phyloP scores from a whole-genome alignment of 306 rosid genomes.

The Pyrus betulifolia region DNA sequence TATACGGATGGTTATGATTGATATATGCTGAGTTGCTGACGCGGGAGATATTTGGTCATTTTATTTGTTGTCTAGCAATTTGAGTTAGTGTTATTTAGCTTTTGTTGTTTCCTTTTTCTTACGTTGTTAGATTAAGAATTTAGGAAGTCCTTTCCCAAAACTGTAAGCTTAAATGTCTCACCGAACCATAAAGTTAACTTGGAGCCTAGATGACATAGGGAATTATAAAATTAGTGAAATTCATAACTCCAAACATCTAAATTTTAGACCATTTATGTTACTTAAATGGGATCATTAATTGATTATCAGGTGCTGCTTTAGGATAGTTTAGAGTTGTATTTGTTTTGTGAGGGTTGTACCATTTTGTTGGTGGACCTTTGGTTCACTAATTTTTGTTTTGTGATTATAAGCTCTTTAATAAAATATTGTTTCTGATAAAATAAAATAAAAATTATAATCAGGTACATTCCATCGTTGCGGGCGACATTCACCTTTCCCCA shows the following conservation, averaged over 20 bases:
- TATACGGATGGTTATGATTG: not conserved
- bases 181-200: not conserved
- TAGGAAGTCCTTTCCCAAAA: not conserved
- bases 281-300: not conserved
- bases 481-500: constrained; percentile 85
- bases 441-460: not conserved
- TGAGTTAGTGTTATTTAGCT: not conserved
- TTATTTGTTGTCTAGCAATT: not conserved
- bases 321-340: not conserved
- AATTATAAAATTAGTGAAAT: not conserved
- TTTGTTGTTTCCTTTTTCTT: too few relatives aligned
- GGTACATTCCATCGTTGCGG: constrained; percentile 81
- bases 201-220: not conserved
- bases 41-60: not conserved
- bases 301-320: not conserved
- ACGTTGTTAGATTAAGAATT: not conserved
- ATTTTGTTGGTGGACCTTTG: not conserved
- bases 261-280: not conserved
- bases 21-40: not conserved
- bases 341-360: not conserved
- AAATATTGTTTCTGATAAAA: not conserved
- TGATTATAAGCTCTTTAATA: not conserved
- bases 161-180: not conserved
- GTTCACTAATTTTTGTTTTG: not conserved
- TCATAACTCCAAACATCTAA: not conserved